A percentile compares a stretch with the other conserved stretches of the same genome.
Conservation (phyloP, 352 stramenopile genomes). For the Phytopythium montanum region DNA sequence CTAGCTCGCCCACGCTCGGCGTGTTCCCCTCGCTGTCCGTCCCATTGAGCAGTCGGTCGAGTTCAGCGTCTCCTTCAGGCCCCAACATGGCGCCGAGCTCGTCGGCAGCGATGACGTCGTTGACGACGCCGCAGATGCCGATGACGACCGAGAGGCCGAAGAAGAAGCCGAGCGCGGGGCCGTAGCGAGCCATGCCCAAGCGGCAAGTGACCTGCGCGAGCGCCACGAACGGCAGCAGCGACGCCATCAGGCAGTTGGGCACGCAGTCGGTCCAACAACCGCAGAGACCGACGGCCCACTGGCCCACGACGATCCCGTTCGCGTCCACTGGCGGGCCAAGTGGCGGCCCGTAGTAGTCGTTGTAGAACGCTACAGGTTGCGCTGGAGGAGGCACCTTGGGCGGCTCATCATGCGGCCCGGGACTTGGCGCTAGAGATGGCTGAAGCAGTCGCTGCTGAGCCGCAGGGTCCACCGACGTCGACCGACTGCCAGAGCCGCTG, state of each 20-base stretch:
- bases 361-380: no score
- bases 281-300: slow-evolving; percentile 17
- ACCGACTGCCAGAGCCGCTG: no score
- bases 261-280: slow-evolving; percentile 19
- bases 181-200: slow-evolving; percentile 19
- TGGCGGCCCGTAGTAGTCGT: no score
- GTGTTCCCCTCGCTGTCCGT: neutral
- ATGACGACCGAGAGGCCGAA: slow-evolving; percentile 6
- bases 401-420: no score
- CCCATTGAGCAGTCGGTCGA: neutral
- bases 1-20: neutral
- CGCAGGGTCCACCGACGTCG: no score
- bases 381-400: no score
- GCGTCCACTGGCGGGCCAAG: neutral
- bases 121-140: slow-evolving; percentile 5
- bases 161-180: slow-evolving; percentile 12
- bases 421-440: no score
- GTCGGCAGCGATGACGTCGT: slow-evolving; percentile 7
- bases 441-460: no score
- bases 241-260: slow-evolving; percentile 24
- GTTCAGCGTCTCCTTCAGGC: neutral
- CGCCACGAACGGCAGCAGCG: slow-evolving; percentile 23
- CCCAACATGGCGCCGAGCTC: slow-evolving; percentile 5
- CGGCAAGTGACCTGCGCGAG: slow-evolving; percentile 31
- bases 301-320: slow-evolving; percentile 3